phyloP scores from a whole-genome alignment of 139 green algal species.

The Chloropicon primus region DNA sequence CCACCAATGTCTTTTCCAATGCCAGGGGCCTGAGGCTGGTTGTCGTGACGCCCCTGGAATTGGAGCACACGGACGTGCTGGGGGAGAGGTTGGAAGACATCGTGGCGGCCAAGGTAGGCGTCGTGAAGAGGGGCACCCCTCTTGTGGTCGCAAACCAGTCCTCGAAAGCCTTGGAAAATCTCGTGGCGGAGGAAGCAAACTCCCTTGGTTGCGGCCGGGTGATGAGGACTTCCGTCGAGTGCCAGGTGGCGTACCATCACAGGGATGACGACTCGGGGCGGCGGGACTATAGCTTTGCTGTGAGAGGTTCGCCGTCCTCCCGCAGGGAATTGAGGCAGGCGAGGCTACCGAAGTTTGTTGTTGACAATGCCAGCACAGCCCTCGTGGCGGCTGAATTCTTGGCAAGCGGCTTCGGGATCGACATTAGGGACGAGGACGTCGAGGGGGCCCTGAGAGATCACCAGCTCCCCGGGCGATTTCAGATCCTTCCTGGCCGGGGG shows the following conservation, averaged over 20 bases:
- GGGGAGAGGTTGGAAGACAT: background rate
- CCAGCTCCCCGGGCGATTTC: background rate
- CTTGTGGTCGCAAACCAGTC: background rate
- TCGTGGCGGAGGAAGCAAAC: background rate
- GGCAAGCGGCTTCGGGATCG: background rate
- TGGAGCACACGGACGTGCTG: background rate
- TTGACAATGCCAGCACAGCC: background rate
- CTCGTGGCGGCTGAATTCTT: background rate
- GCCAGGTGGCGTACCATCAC: background rate
- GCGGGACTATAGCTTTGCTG: background rate
- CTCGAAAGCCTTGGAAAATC: background rate
- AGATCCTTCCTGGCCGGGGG: background rate
- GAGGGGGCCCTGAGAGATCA: background rate
- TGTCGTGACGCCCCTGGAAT: background rate
- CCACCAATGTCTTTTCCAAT: conserved; percentile 61
- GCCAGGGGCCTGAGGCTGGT: background rate
- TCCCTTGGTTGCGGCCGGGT: background rate
- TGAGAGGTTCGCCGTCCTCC: background rate
- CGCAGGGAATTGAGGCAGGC: background rate
- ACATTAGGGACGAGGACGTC: background rate
- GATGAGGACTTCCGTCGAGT: background rate
- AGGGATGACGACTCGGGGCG: background rate
- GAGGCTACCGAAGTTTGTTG: background rate
- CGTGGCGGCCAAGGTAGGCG: background rate
- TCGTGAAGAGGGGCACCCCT: background rate